Evolutionary conservation across 306 rosid species (phyloP), one percentile per base, ranked within the genome.

Genomic region (Malus asiatica): DNA sequence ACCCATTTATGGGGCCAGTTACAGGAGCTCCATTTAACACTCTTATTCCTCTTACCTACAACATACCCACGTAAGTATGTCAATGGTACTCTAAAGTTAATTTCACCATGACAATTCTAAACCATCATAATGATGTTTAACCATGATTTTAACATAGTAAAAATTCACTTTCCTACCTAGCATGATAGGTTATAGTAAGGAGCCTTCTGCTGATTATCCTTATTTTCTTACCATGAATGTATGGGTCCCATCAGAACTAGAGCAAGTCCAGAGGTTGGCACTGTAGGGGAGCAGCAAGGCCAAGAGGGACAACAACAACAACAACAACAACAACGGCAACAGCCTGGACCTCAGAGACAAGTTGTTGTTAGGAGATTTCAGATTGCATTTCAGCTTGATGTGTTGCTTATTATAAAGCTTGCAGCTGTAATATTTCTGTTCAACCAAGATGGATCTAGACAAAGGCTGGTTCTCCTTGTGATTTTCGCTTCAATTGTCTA

Each of bases 361-460:
- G 91, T 91, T 70, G 89, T 90, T 73, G 89, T 87, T 1, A 87
- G 97, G 85, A 89, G 97, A 74, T 95, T 95, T 83, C 99, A 90
- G 67, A 89, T 95, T 79, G 96, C 95, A 33, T 85, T 95, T 84
- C 99, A 89, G 86, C 89, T 95, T 75, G 99, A 95, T 86, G 82
- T 91, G 82, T 72, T 92, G 74, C 97, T 95, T 64, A 92, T 95
- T 82, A 38, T 92, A 79, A 95, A 95, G 88, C 96, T 95, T 80
- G 97, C 97, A 66, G 97, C 97, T 73, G 96, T 95, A 62, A 88
- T 95, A 77, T 91, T 89, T 82, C 80, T 95, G 83, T 93, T 95
- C 88, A 89, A 92, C 83, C 99, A 95, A 92, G 97, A 95, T 82
- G 99, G 97, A 65, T 95, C 99, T 27, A 88, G 92, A 78, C 97